phyloP scores from a whole-genome alignment of 225 moss, liverwort and hornwort species.

The Neckera pumila region DNA sequence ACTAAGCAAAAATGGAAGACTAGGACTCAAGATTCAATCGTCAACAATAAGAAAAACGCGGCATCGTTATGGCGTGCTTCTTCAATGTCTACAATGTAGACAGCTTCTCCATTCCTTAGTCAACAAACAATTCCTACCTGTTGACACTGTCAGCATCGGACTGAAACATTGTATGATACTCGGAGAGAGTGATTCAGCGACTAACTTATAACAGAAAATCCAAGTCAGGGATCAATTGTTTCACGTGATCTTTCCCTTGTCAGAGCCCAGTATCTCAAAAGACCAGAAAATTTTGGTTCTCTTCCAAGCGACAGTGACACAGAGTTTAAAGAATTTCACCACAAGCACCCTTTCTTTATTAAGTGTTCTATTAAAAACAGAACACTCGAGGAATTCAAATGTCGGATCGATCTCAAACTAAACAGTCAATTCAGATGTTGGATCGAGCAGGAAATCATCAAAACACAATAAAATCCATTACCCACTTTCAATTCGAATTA shows the following conservation, averaged over 20 bases:
- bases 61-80: not conserved
- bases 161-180: not conserved
- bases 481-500: not conserved
- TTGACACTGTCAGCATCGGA: not conserved
- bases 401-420: not conserved
- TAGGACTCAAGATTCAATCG: too few species aligned
- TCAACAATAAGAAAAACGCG: too few species aligned
- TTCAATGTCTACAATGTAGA: not conserved
- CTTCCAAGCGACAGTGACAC: not conserved
- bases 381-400: not conserved
- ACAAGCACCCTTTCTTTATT: not conserved
- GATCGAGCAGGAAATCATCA: not conserved
- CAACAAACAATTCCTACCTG: not conserved
- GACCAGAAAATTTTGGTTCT: not conserved
- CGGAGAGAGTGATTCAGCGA: not conserved
- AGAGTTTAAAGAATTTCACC: not conserved
- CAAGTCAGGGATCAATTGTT: not conserved
- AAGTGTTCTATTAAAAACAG: not conserved
- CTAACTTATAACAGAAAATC: not conserved
- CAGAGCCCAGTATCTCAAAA: not conserved
- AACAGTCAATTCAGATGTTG: not conserved
- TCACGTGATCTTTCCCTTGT: too few species aligned
- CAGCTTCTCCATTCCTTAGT: not conserved
- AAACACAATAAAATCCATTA: not conserved
- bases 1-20: too few species aligned